Evolutionary conservation across 2,329 filamentous ascomycete species (phyloP), one percentile per base, ranked within the genome.

Genomic region (Talaromyces sp.): DNA sequence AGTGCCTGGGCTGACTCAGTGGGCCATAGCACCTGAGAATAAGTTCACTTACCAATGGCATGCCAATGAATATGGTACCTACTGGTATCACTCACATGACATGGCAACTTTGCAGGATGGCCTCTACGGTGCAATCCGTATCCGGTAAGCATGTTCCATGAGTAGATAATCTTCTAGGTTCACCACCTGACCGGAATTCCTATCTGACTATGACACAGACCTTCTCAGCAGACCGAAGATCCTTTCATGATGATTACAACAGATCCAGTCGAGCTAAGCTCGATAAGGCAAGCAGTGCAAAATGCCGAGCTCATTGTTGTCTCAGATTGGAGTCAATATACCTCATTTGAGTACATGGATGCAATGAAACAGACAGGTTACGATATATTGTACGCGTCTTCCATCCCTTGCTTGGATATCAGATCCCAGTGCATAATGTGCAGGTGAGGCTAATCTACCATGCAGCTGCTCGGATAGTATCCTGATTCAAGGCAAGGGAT

Each of bases 71-170:
- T 81, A 84, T 66, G 86, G 86, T 2, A 81, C 80, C 46, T 86
- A 84, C 72, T 87, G 83, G 77, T 88, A 88, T 66, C 86, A 88
- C 72, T 80, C 83, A 0, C 86, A 88, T 67, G 77, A 78, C 25
- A 73, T 76, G 1, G 79, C 80, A 1, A 84, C 86, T 64, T 77
- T 88, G 14, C 81, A 85, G 63, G 86, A 88, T 66, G 86, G 86
- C 0, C 73, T 86, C 11, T 84, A 82, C 58, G 86, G 85, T 0
- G 73, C 84, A 2, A 81, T 88, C 0, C 69, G 82, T 9, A 83
- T 88, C 18, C 54, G 63, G 63, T 62, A 16, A 28, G 55, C 2
- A 48, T 25, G 28, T 21, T 7, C 9, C 31, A 37, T 37, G 1
- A 11, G 14, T 3, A 12, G 9, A 1, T 14, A 3, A 35, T 5